Evolutionary conservation across 306 rosid genomes (phyloP), one percentile per base, ranked within the genome.

Genomic region (Medicago arabica): DNA sequence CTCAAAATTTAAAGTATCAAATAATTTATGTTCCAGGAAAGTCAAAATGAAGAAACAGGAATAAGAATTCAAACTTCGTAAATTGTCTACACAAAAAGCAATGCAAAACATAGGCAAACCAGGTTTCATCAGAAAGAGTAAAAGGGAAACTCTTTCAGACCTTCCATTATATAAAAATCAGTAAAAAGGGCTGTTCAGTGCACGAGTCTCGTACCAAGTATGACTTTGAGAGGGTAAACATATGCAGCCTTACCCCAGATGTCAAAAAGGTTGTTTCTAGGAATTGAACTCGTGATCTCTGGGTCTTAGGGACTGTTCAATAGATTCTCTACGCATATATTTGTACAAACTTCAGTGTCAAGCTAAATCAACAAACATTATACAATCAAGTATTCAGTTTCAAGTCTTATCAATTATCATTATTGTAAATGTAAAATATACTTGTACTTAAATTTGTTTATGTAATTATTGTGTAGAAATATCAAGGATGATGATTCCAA

Each of bases 41-140:
- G 75, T 47, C 84, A 28, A 60, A 68, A 76, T 31, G 44, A 57
- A 57, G 40, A 21, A 43, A 70, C 74, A 36, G 10, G 14, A 40
- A 55, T 39, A 71, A 50, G 49, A 63, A 70, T 51, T 18, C 10
- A 60, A 60, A 5, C 7, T 4, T 6, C 28, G 9, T 6, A 60
- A 6, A 25, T 60, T 14, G 41, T 60, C 10, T 60, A 5, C 18
- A 13, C 41, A 63, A 72, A 54, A 72, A 79, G 67, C 51, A 21
- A 19, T 8, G 47, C 28, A 40, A 78, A 63, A 74, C 60, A 18
- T 9, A 47, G 61, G 19, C 17, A 40, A 65, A 53, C 62, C 49
- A 23, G 28, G 49, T 14, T 39, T 19, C 23, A 68, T 28, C 1
- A 13, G 6, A 34, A 68, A n/a, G 9, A n/a, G 6, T 8, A 50